These are phyloP conservation scores for Tremella yokohamensis DNA, from an alignment of 768 basidiomycete species.

Conservation along the genomic window DNA sequence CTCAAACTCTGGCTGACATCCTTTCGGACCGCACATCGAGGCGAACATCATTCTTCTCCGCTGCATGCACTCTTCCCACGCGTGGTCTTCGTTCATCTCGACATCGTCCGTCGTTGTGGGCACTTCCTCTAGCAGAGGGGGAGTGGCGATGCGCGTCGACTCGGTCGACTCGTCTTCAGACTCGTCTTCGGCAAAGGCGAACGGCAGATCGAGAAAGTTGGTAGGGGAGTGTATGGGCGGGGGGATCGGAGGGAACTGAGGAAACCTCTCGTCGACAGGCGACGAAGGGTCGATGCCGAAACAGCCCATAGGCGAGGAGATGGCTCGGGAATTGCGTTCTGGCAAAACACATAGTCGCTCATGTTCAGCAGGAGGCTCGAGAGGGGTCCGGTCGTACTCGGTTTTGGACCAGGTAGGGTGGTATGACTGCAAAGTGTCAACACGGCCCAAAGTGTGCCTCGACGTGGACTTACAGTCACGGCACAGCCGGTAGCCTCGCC, in stretches of 20 bases:
- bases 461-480: conserved; percentile 32
- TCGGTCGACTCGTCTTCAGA: conserved; percentile 16
- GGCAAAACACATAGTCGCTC: conserved; percentile 70
- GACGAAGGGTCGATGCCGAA: background rate
- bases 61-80: conserved; percentile 48
- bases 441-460: background rate
- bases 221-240: background rate
- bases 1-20: conserved; percentile 32
- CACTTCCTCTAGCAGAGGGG: background rate
- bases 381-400: conserved; percentile 74
- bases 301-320: conserved; percentile 4
- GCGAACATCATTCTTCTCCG: conserved; percentile 47
- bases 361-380: conserved; percentile 56
- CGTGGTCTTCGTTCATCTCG: conserved; percentile 12
- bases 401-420: conserved; percentile 55
- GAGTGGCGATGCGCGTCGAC: conserved; percentile 3
- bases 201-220: background rate
- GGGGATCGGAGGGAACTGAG: conserved; percentile 2
- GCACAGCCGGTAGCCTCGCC: conserved; percentile 27
- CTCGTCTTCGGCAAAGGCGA: background rate
- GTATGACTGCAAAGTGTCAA: conserved; percentile 30
- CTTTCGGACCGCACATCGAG: conserved; percentile 20
- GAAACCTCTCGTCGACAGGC: conserved; percentile 1
- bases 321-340: conserved; percentile 60
- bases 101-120: conserved; percentile 4